Evolutionary conservation across 2,329 filamentous ascomycete genomes (phyloP).

Genomic region (Penicillium sp.): DNA sequence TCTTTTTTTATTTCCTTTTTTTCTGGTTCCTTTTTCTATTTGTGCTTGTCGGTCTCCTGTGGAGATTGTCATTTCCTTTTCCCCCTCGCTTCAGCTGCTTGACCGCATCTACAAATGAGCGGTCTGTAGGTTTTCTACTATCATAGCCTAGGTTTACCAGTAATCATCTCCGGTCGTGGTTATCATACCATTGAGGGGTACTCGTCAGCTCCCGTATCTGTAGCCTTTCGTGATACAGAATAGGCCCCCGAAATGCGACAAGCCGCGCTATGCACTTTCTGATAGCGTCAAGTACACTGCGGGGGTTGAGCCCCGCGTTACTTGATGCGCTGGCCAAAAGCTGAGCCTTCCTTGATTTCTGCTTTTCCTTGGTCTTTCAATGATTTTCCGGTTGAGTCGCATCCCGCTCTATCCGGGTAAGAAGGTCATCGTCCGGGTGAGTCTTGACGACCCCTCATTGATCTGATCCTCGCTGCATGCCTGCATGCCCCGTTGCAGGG

Average conservation of each 20-base stretch:
- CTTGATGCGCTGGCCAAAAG: conserved; percentile 13
- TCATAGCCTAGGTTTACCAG: background rate
- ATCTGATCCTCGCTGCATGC: conserved; percentile 3
- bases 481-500: background rate
- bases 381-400: conserved; percentile 6
- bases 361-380: conserved; percentile 2
- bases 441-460: conserved; percentile 1
- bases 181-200: background rate
- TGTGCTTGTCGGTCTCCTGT: background rate
- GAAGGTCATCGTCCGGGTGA: background rate
- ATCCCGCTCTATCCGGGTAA: background rate
- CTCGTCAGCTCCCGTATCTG: conserved; percentile 10
- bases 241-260: conserved; percentile 10
- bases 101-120: conserved; percentile 2
- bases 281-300: conserved; percentile 11
- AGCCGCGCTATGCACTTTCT: conserved; percentile 4
- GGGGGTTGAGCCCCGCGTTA: conserved; percentile 20
- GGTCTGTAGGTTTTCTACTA: background rate
- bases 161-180: background rate
- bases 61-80: background rate
- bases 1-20: background rate
- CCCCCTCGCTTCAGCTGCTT: background rate
- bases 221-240: conserved; percentile 9
- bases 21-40: background rate
- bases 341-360: conserved; percentile 1